Percentiles rank a stretch among this genome's conserved stretches.
Conservation (phyloP, 2,329 filamentous ascomycete species). For the Botryotinia convoluta region DNA sequence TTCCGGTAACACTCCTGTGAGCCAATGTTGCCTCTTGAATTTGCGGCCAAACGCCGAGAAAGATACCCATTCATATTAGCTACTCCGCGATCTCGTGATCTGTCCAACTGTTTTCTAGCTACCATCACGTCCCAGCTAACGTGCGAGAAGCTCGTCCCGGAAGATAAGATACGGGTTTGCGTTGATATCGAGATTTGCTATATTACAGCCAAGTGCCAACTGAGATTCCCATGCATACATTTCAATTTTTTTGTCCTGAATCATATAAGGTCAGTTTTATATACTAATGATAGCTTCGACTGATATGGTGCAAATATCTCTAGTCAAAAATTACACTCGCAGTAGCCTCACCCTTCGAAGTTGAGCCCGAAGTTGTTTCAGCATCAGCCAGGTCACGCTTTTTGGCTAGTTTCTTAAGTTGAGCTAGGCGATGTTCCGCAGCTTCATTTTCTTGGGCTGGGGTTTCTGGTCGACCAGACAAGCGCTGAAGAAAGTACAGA, state of each 20-base stretch:
- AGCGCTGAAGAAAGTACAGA: slow-evolving; percentile 53
- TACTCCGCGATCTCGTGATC: background rate
- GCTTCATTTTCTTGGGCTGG: slow-evolving; percentile 4
- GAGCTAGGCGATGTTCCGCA: slow-evolving; percentile 1
- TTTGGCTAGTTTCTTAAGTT: background rate
- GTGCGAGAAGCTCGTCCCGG: background rate
- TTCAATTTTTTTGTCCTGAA: background rate
- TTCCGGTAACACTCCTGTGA: background rate
- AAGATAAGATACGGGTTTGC: background rate
- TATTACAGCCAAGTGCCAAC: background rate
- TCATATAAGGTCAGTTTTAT: background rate
- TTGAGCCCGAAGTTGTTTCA: background rate
- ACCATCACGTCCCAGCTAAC: background rate
- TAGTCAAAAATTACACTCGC: background rate
- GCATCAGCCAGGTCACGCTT: slow-evolving; percentile 12
- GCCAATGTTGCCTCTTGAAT: background rate
- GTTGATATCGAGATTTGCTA: background rate
- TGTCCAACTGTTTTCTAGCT: background rate
- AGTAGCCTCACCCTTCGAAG: background rate
- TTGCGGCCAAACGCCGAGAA: background rate
- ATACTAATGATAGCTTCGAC: background rate
- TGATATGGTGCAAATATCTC: background rate
- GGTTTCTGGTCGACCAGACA: background rate
- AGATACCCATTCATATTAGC: background rate
- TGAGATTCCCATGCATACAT: no score